phyloP scores from a whole-genome alignment of 2,329 filamentous ascomycete genomes.

The Parafenestella ontariensis region DNA sequence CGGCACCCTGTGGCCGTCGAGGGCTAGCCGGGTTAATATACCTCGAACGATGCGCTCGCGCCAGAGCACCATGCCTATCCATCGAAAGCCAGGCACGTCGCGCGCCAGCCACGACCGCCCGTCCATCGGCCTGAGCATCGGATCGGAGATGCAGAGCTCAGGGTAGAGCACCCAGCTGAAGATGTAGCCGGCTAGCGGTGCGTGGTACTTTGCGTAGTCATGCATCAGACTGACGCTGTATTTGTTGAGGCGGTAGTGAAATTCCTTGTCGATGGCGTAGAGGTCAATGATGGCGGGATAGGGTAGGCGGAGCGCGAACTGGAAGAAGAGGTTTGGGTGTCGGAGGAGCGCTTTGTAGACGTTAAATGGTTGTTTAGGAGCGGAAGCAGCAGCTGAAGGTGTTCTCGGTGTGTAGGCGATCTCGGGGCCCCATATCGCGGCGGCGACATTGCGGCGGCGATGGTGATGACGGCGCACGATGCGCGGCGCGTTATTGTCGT shows the following conservation, averaged over 20 bases:
- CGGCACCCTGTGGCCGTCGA: conserved; percentile 60
- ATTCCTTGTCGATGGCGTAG: conserved; percentile 50
- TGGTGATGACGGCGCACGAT: conserved; percentile 32
- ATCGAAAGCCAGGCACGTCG: conserved; percentile 68
- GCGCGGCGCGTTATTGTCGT: conserved; percentile 6
- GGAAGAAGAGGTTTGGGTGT: conserved; percentile 47
- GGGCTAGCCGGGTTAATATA: conserved; percentile 65
- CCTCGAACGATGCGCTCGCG: conserved; percentile 57
- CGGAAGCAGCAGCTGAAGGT: background rate
- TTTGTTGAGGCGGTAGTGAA: conserved; percentile 53
- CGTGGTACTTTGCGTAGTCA: conserved; percentile 61
- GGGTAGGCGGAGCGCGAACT: conserved; percentile 36
- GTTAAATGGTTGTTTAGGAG: conserved; percentile 31
- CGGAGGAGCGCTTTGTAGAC: conserved; percentile 45
- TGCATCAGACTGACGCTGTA: conserved; percentile 64
- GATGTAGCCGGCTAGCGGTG: conserved; percentile 62
- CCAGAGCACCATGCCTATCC: conserved; percentile 69
- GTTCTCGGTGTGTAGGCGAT: conserved; percentile 1
- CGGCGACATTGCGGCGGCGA: conserved; percentile 31
- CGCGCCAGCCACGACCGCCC: conserved; percentile 36
- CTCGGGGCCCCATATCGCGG: conserved; percentile 24
- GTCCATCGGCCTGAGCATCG: conserved; percentile 57
- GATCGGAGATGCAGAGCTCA: conserved; percentile 66
- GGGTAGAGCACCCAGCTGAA: conserved; percentile 70
- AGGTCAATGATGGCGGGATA: conserved; percentile 35